Base-by-base conservation (phyloP, 805 yeast species). In the Maudiozyma serrabonitensis region DNA sequence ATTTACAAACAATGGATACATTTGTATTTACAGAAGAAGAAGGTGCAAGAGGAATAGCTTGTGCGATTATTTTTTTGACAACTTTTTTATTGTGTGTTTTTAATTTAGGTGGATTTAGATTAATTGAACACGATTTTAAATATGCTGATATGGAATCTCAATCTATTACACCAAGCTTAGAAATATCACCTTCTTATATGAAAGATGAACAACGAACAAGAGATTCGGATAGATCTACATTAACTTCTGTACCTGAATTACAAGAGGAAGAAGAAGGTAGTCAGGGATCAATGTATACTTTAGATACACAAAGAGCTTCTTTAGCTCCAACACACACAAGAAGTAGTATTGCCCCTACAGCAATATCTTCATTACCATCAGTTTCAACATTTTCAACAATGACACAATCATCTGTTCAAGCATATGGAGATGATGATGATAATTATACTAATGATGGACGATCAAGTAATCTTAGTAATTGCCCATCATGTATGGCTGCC, bases 11-110 rank as follows among this genome's bases (percentile, higher is more conserved):
- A 0, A 70, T 84, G 65, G 76, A 86, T 43, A 73, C 77, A 11
- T 71, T 79, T 2, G 69, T 75, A 4, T 82, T 89, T 57, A 70
- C 82, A 0, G 58, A 69, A n/a, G 75, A 66, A 4, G 81, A 85
- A 52, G 87, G 87, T 34, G 74, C 78, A 47, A 75, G 76, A 56
- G 97, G 96, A 23, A 83, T 84, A 21, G 93, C 96, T 0, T 86
- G 84, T 65, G 83, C 85, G 18, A 83, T 89, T 58, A 82, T 89
- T 31, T 85, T 84, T 56, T 71, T 83, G 42, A 82, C 87, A 2
- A 73, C 83, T 26, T 87, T 84, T 66, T 68, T 80, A 49, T 63
- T 82, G 41, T 69, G 75, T 60, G 77, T 87, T n/a, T 89, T 89
- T 69, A 84, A 86, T 57, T 62, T 84, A 37, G 96, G 96, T 9